These are phyloP conservation scores for Colletotrichum musae DNA, from an alignment of 2,329 filamentous ascomycete species.

Conservation along the genomic window DNA sequence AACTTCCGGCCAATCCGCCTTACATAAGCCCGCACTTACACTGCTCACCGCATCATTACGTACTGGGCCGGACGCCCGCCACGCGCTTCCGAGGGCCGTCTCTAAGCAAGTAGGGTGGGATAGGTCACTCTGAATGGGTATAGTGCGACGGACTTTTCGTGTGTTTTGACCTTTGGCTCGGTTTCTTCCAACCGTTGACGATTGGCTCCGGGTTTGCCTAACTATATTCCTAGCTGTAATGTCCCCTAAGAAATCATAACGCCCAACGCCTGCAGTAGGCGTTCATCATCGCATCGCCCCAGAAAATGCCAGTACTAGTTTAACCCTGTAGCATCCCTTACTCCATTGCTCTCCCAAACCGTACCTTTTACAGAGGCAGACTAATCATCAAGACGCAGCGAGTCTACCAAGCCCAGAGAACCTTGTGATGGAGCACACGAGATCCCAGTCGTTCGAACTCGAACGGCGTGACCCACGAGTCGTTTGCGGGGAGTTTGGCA, in stretches of 20 bases:
- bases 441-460: slow-evolving; percentile 91
- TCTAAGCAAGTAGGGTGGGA: neutral
- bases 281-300: slow-evolving; percentile 26
- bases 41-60: slow-evolving; percentile 23
- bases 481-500: slow-evolving; percentile 91
- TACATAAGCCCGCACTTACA: slow-evolving; percentile 33
- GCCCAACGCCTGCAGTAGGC: slow-evolving; percentile 35
- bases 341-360: slow-evolving; percentile 36
- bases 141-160: slow-evolving; percentile 19
- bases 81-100: neutral
- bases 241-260: slow-evolving; percentile 18
- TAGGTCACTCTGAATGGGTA: neutral
- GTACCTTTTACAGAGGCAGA: slow-evolving; percentile 4
- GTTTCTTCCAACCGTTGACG: neutral
- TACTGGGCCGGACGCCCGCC: slow-evolving; percentile 22
- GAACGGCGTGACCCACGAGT: slow-evolving; percentile 90
- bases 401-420: slow-evolving; percentile 72
- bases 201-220: slow-evolving; percentile 11
- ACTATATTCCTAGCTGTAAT: slow-evolving; percentile 6
- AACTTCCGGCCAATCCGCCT: slow-evolving; percentile 23
- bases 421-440: slow-evolving; percentile 87
- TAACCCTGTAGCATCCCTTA: slow-evolving; percentile 24
- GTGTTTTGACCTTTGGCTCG: neutral
- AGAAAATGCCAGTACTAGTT: slow-evolving; percentile 16
- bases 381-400: neutral